These are phyloP conservation scores for Mycena latifolia DNA, from an alignment of 768 basidiomycete genomes.

Conservation along the genomic window DNA sequence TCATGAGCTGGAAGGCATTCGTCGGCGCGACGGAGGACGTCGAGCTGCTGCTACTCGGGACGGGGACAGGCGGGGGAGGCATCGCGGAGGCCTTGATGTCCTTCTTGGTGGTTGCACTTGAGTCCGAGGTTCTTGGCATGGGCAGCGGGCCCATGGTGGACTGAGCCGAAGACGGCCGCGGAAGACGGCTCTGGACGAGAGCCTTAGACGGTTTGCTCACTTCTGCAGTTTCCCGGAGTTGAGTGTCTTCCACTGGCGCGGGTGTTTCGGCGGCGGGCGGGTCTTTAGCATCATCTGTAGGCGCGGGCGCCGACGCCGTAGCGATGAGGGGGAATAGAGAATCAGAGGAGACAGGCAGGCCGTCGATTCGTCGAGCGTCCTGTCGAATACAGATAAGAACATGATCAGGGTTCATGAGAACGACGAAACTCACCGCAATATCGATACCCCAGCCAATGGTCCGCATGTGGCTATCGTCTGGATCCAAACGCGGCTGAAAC, in stretches of 20 bases:
- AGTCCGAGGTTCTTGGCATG: slow-evolving; percentile 3
- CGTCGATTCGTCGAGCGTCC: slow-evolving; percentile 28
- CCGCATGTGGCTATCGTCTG: slow-evolving; percentile 39
- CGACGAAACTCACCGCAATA: slow-evolving; percentile 23
- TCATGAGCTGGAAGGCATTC: slow-evolving; percentile 51
- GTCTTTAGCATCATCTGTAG: neutral
- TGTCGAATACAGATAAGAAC: slow-evolving; percentile 15
- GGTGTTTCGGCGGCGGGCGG: slow-evolving; percentile 1
- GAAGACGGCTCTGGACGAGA: slow-evolving; percentile 46
- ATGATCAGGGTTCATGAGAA: neutral
- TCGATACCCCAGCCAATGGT: slow-evolving; percentile 41
- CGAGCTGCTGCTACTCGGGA: slow-evolving; percentile 26
- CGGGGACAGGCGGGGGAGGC: slow-evolving; percentile 28
- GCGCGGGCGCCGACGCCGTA: neutral
- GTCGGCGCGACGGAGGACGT: slow-evolving; percentile 31
- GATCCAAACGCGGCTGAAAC: slow-evolving; percentile 19
- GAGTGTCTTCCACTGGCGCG: slow-evolving; percentile 7
- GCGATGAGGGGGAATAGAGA: slow-evolving; percentile 26
- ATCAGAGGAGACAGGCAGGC: slow-evolving; percentile 25
- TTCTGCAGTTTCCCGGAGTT: slow-evolving; percentile 27
- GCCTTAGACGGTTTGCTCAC: slow-evolving; percentile 31
- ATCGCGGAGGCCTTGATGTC: slow-evolving; percentile 7
- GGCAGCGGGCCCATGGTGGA: slow-evolving; percentile 37
- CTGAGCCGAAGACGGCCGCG: slow-evolving; percentile 43
- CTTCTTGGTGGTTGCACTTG: no score